A percentile compares a stretch with the other conserved stretches of the same genome.
Conservation (phyloP, 2,329 filamentous ascomycete species). For the Tympanopsis confertula region DNA sequence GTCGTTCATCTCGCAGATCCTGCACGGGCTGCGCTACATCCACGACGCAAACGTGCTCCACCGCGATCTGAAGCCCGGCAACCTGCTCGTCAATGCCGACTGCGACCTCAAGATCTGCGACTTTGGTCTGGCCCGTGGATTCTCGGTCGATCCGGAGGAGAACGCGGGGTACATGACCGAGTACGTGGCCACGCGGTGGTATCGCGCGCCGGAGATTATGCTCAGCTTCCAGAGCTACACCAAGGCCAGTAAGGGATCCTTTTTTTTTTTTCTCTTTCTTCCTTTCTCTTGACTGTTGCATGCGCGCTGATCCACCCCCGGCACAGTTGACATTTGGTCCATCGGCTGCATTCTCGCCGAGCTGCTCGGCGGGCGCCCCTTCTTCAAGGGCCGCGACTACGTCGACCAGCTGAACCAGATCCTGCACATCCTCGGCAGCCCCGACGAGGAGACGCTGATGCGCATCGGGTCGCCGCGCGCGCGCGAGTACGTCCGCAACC, state of each 20-base stretch:
- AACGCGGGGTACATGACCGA: constrained; percentile 99
- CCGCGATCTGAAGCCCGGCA: constrained; percentile 92
- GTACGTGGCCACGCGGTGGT: constrained; percentile 97
- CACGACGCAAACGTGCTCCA: constrained; percentile 97
- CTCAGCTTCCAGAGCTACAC: constrained; percentile 99
- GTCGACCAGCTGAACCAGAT: constrained; percentile 99
- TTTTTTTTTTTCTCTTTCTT: not conserved
- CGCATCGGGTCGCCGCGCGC: constrained; percentile 91
- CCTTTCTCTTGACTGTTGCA: no score
- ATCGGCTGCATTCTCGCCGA: constrained; percentile 96
- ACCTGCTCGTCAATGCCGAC: constrained; percentile 94
- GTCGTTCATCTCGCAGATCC: constrained; percentile 99
- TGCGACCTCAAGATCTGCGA: constrained; percentile 99
- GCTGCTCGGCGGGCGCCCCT: constrained; percentile 85
- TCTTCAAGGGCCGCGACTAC: constrained; percentile 98
- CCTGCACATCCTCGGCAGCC: constrained; percentile 91
- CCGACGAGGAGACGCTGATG: constrained; percentile 84
- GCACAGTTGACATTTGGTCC: constrained; percentile 94
- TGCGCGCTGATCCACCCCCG: constrained; percentile 3
- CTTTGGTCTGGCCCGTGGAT: constrained; percentile 90
- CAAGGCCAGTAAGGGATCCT: constrained; percentile 77
- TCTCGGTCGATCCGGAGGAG: constrained; percentile 93
- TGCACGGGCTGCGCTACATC: constrained; percentile 97
- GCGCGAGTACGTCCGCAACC: constrained; percentile 95
- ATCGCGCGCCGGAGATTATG: constrained; percentile 92